A percentile compares a stretch with the other conserved stretches of the same genome.
phyloP scores from a whole-genome alignment of 148 eudicot genomes.

The Cornus kousa region DNA sequence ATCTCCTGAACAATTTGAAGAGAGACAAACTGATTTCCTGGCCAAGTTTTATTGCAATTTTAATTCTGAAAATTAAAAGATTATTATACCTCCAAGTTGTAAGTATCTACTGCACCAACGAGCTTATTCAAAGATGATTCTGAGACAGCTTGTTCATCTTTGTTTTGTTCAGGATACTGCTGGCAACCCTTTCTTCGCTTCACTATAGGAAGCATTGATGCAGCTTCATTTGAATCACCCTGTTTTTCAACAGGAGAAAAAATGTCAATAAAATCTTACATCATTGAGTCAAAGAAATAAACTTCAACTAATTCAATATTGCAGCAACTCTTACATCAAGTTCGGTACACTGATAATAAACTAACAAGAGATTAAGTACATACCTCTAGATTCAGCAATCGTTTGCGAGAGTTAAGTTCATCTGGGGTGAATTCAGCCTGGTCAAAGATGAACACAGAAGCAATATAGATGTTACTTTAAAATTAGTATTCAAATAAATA shows the following conservation, averaged over 20 bases:
- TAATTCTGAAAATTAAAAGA: not conserved
- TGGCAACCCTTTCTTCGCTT: slow-evolving; percentile 37
- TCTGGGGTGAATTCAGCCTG: slow-evolving; percentile 50
- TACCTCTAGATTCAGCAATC: slow-evolving; percentile 41
- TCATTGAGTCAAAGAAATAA: too few species aligned
- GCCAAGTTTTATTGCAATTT: not conserved
- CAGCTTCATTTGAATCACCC: slow-evolving; percentile 30
- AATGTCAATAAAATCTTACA: not conserved
- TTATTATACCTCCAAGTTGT: slow-evolving; percentile 51
- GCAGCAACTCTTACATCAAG: too few species aligned
- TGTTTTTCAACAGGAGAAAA: slow-evolving; percentile 17
- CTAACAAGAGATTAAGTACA: slow-evolving; percentile 1
- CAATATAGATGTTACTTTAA: not conserved
- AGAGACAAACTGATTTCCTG: not conserved
- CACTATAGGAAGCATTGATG: slow-evolving; percentile 24
- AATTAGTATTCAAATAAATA: not conserved
- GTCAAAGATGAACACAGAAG: not conserved
- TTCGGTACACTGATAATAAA: too few species aligned
- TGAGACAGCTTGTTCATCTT: slow-evolving; percentile 52
- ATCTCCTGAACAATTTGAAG: slow-evolving; percentile 42
- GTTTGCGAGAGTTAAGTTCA: slow-evolving; percentile 42
- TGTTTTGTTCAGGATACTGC: slow-evolving; percentile 21
- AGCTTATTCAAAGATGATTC: slow-evolving; percentile 62
- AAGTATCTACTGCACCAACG: slow-evolving; percentile 61
- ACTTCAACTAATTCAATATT: not conserved